Conservation (phyloP, 2,329 filamentous ascomycete species). For the Fusarium begoniae region DNA sequence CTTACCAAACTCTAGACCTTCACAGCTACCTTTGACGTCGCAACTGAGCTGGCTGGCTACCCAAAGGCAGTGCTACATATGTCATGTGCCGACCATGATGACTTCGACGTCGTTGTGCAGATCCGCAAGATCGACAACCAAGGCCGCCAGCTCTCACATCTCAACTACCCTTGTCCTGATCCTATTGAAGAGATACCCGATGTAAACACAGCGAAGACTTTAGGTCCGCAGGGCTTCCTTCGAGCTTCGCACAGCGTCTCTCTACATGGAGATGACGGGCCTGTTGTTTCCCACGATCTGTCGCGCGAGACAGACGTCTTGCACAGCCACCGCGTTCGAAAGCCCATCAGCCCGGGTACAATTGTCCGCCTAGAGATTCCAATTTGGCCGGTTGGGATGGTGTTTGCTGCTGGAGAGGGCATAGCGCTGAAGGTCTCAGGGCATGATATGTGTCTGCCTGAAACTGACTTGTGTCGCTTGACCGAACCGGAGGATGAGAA, state of each 20-base stretch:
- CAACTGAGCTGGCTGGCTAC: neutral
- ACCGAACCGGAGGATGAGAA: neutral
- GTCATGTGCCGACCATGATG: constrained; percentile 46
- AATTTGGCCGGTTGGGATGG: neutral
- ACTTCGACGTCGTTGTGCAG: constrained; percentile 54
- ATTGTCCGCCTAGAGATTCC: neutral
- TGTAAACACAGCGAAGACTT: neutral
- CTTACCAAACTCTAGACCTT: neutral
- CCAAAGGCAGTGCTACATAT: constrained; percentile 11
- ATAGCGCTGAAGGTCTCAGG: neutral
- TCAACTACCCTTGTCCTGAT: neutral
- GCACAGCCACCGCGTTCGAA: neutral
- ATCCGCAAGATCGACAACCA: constrained; percentile 15
- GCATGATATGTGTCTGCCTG: neutral
- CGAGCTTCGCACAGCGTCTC: neutral
- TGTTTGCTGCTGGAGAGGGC: neutral
- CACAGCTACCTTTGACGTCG: neutral
- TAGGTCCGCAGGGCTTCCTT: neutral
- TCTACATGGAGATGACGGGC: neutral
- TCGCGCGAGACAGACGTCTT: neutral
- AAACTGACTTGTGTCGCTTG: neutral
- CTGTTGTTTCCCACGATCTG: neutral
- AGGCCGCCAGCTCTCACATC: neutral
- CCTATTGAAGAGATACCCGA: neutral
- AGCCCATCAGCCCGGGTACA: neutral